Base-by-base conservation (phyloP, 1,284 basidiomycete genomes). In the Clitocybe nebularis region DNA sequence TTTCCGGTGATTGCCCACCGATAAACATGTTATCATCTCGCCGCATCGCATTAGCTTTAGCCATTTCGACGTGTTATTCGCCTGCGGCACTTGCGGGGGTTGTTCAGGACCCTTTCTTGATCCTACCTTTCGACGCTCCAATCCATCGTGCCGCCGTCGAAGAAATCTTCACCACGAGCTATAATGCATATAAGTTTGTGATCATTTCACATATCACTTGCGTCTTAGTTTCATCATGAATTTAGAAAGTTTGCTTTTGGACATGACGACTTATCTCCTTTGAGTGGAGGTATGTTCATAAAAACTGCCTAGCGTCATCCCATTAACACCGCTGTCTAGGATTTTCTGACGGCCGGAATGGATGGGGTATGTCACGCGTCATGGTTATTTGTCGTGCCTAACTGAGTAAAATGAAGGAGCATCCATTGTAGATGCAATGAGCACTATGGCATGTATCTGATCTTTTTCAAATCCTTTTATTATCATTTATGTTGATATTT, bases 211-310 rank as follows among this genome's bases (percentile, higher is more conserved):
- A 13, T 9, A 11, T 8, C 14, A 7, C 2, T 19, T 4, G 11
- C 3, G 14, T 9, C 9, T 14, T 13, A 34, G 36, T 44, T 7
- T 39, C 20, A 22, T 35, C 14, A 33, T 24, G 5, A 23, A 2
- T 6, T 11, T 17, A 84, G 82, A 54, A 50, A 74, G 43, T 75
- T 74, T 48, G 82, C 84, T 0, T 82, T 72, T 55, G 77, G 79
- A 6, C 79, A 84, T 49, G 84, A 86, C 44, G 78, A 84, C 38
- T 57, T 85, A 19, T 64, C 64, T 7, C 83, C 81, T 0, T 52
- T 81, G 16, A 71, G 67, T n/a, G 46, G 68, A 55, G 63, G 68
- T 66, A 43, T n/a, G 45, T 52, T 9, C 9, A n/a, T 42, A 11
- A 14, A 5, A 21, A 20, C 22, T 19, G 6, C 19, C 10, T 9